Base-by-base conservation (phyloP, 2,329 filamentous ascomycete species). In the Fusarium dlaminii region DNA sequence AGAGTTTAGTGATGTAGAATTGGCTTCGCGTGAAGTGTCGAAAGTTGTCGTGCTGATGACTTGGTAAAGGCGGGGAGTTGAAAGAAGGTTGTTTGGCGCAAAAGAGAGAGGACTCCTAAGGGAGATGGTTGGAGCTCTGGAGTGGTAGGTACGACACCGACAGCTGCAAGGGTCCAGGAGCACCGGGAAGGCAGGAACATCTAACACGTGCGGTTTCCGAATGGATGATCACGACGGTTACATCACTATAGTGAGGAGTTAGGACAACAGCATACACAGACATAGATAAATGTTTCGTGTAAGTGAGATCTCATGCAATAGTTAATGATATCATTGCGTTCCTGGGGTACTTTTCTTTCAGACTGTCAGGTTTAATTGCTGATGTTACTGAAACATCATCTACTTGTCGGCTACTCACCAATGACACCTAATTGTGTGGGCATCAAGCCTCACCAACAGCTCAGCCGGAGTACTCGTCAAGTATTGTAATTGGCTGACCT, bases 11-110 rank as follows among this genome's bases (percentile, higher is more conserved):
- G 39, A 14, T 56, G 56, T 39, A n/a, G 13, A 42, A 54, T 34
- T 39, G 37, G 5, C 43, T 39, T n/a, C 42, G 29, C 15, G 20
- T 49, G 34, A 15, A n/a, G 43, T 52, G 32, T 51, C 40, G 34
- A 36, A 58, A 52, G 49, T 40, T 49, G 43, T 69, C 42, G 49
- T 57, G 42, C 57, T 62, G 72, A 67, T 69, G 59, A 52, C 54
- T 54, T 68, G 52, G 54, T 63, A 60, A 48, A 63, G 62, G 74
- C 52, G 63, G 64, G 63, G 51, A 58, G 54, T 67, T 66, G 60
- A 56, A 75, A 74, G 70, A 74, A 70, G 68, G 66, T 67, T 74
- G 74, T 74, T 66, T 75, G 74, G 74, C 70, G 66, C 45, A 70
- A 60, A 56, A 34, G 56, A 59, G 61, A 56, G 63, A 57, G 55